Evolutionary conservation across 495 filamentous ascomycete genomes (phyloP), one percentile per base, ranked within the genome.

Genomic region (Achaetomiella virescens): DNA sequence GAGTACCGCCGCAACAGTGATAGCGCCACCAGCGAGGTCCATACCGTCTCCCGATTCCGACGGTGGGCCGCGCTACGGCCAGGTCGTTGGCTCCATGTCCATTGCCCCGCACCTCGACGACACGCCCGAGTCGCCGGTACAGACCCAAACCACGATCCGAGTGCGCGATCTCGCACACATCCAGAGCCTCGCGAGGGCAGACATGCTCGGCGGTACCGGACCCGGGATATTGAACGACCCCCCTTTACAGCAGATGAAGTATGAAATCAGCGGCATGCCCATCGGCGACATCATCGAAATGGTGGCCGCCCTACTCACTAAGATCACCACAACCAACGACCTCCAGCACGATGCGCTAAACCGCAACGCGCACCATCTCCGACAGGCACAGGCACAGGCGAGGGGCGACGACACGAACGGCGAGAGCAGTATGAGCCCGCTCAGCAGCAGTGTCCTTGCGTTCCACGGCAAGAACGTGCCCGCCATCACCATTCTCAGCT

Each of bases 391-490:
- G 43, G 66, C 69, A 12, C 69, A 72, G n/a, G 63, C 66, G 6
- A 50, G 51, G 53, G 65, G 55, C 53, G 72, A 76, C 36, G 75
- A 77, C 47, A 70, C 82, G 14, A 84, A 89, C 48, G 47, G 81
- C 11, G 78, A 83, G 5, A 68, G 76, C 25, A 80, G 80, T 37
- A 78, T 96, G 63, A 91, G 81, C 63, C 83, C 83, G 11, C 82
- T 95, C 58, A 89, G 91, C 49, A 89, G 84, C 47, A 95, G 90
- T 52, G 93, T 99, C 2, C 82, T 99, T 11, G 95, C 93, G n/a
- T 99, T 99, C 63, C 93, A 99, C 69, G 93, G 93, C 24, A 99
- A 97, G 73, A 99, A 99, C 59, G 90, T 97, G 9, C 93, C 93
- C 2, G 93, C 86, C 65, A 99, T 99, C 57, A 95, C 91, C 33